A percentile compares a stretch with the other conserved stretches of the same genome.
Evolutionary conservation across 2,329 filamentous ascomycete species (phyloP).

Genomic region (Exophiala sp.): DNA sequence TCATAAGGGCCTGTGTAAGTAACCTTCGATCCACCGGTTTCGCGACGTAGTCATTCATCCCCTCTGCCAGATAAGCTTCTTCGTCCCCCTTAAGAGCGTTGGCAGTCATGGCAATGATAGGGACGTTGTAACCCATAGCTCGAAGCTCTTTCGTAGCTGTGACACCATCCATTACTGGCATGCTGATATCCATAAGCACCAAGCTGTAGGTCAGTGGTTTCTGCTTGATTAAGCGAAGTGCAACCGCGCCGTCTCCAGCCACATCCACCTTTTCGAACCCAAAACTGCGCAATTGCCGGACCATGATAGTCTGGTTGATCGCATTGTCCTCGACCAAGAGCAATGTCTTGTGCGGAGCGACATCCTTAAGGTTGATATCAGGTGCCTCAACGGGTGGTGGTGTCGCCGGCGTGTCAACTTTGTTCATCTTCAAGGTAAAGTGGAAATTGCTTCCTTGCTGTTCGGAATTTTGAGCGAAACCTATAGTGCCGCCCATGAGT

Average conservation of each 20-base stretch:
- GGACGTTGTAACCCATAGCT: slow-evolving; percentile 22
- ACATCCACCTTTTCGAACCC: slow-evolving; percentile 60
- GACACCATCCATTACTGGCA: slow-evolving; percentile 38
- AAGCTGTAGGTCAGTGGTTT: slow-evolving; percentile 66
- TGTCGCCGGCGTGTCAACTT: slow-evolving; percentile 19
- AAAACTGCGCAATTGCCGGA: slow-evolving; percentile 56
- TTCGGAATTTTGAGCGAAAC: slow-evolving; percentile 38
- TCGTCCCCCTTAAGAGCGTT: slow-evolving; percentile 32
- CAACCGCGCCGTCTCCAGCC: slow-evolving; percentile 80
- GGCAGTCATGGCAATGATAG: slow-evolving; percentile 35
- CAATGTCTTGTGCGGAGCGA: slow-evolving; percentile 41
- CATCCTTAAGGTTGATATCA: slow-evolving; percentile 33
- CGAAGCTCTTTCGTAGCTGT: slow-evolving; percentile 33
- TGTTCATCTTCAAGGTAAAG: slow-evolving; percentile 29
- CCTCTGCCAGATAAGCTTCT: slow-evolving; percentile 33
- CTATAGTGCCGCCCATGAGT: slow-evolving; percentile 55
- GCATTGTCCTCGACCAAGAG: slow-evolving; percentile 44
- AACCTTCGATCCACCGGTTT: slow-evolving; percentile 31
- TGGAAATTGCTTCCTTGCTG: slow-evolving; percentile 24
- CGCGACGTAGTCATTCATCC: slow-evolving; percentile 35
- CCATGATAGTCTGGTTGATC: slow-evolving; percentile 45
- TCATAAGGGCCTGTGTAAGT: slow-evolving; percentile 14
- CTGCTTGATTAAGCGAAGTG: slow-evolving; percentile 52
- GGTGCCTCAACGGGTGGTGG: slow-evolving; percentile 25
- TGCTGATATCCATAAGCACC: slow-evolving; percentile 34